A percentile compares a stretch with the other conserved stretches of the same genome.
phyloP scores from a whole-genome alignment of 768 basidiomycete genomes.

The Suillus tomentosus region DNA sequence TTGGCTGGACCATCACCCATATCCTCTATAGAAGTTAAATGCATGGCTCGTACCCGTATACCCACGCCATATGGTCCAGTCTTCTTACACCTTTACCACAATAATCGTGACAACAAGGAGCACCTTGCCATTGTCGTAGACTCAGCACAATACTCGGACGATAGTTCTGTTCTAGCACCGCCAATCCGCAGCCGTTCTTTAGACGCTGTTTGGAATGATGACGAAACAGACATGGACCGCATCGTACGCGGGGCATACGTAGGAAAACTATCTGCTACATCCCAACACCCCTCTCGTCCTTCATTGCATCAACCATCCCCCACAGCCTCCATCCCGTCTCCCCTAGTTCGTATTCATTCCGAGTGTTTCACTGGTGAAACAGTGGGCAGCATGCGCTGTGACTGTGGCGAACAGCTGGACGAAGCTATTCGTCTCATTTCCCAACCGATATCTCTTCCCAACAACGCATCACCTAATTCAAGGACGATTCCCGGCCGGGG shows the following conservation, averaged over 20 bases:
- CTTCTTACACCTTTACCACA: slow-evolving; percentile 95
- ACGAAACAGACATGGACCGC: slow-evolving; percentile 92
- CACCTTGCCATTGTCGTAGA: slow-evolving; percentile 96
- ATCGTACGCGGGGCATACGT: slow-evolving; percentile 93
- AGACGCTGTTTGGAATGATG: slow-evolving; percentile 80
- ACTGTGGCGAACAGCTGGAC: slow-evolving; percentile 98
- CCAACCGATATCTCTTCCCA: slow-evolving; percentile 53
- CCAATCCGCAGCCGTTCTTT: slow-evolving; percentile 81
- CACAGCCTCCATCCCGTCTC: slow-evolving; percentile 51
- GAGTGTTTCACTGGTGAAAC: slow-evolving; percentile 99
- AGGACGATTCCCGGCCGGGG: slow-evolving; percentile 78
- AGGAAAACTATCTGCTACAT: slow-evolving; percentile 69
- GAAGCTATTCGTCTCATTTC: slow-evolving; percentile 93
- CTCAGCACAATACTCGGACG: slow-evolving; percentile 74
- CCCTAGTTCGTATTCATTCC: slow-evolving; percentile 93
- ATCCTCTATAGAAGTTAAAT: slow-evolving; percentile 65
- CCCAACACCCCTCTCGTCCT: slow-evolving; percentile 46
- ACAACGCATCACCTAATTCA: slow-evolving; percentile 33
- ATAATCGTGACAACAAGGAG: slow-evolving; percentile 89
- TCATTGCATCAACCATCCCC: slow-evolving; percentile 19
- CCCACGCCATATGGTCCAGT: slow-evolving; percentile 94
- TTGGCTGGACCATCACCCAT: slow-evolving; percentile 7
- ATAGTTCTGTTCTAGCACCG: slow-evolving; percentile 38
- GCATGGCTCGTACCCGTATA: slow-evolving; percentile 96
- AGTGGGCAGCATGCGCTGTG: slow-evolving; percentile 96